Evolutionary conservation across 495 filamentous ascomycete genomes (phyloP), one percentile per base, ranked within the genome.

Genomic region (Talaromyces wortmannii): DNA sequence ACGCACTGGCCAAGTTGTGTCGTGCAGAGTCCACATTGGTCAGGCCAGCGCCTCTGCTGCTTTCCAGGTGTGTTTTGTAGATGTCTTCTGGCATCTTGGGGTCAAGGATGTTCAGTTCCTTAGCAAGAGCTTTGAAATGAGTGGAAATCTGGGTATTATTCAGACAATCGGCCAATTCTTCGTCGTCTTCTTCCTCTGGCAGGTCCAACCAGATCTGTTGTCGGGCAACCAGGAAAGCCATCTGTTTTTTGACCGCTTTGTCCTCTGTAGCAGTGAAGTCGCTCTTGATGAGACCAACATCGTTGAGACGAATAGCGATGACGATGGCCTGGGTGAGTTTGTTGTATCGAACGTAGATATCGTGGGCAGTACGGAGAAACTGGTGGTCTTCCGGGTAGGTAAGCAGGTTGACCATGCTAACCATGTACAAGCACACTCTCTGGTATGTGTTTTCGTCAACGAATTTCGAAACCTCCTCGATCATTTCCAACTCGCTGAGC

Each of bases 41-140:
- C 67, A 95, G 76, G 23, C 92, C 92, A 23, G 90, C 88, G 47
- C 91, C 91, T 48, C 94, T 83, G 56, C 85, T 94, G 75, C 88
- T 97, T 69, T 99, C 94, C 13, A 99, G 79, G 69, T 99, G 95
- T 56, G 90, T 95, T 78, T 99, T 99, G 79, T 99, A 99, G 61
- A 99, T 99, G 65, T 99, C 94, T 72, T 99, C 94, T 4, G 92
- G 91, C 56, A 90, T 92, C 71, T 96, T 96, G 15, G 94, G 94
- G 47, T 97, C 94, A 36, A 99, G 77, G 45, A 97, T 94, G 64
- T 97, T 97, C 51, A 99, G 80, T 63, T 97, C 94, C 71, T 97
- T 97, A 43, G 83, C 94, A 17, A 99, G 76, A 7, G 86, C 82
- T 70, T 96, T 95, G 79, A 96, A 99, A 70, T 97, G 86, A 53